A percentile compares a stretch with the other conserved stretches of the same genome.
Evolutionary conservation across 2,329 filamentous ascomycete species (phyloP).

Genomic region (Clonostachys rhizophaga): DNA sequence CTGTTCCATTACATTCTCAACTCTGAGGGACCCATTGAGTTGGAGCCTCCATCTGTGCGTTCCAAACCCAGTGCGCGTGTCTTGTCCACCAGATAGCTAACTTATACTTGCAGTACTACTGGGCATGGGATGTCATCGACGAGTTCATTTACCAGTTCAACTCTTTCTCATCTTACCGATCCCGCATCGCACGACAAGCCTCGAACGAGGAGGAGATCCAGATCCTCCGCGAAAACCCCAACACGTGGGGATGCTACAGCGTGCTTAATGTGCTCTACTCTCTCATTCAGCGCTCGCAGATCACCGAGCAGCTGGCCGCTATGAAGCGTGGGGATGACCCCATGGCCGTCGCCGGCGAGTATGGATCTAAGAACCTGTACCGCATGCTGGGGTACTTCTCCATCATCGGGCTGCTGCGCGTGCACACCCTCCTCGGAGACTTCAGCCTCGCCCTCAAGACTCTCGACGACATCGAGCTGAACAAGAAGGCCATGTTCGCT

Average conservation of each 20-base stretch:
- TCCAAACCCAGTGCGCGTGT: conserved; percentile 2
- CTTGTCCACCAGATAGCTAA: background rate
- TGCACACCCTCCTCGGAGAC: conserved; percentile 94
- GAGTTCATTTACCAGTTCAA: conserved; percentile 99
- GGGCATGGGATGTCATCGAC: conserved; percentile 99
- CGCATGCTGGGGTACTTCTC: conserved; percentile 99
- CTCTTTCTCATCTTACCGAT: conserved; percentile 96
- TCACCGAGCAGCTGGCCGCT: conserved; percentile 92
- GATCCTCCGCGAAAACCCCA: conserved; percentile 91
- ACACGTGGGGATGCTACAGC: conserved; percentile 99
- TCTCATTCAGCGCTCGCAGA: conserved; percentile 95
- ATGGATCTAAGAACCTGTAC: conserved; percentile 90
- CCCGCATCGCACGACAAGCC: conserved; percentile 78
- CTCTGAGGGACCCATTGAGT: conserved; percentile 96
- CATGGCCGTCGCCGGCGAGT: conserved; percentile 84
- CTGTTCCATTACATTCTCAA: conserved; percentile 99
- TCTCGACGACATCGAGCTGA: conserved; percentile 97
- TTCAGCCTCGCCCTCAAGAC: conserved; percentile 98
- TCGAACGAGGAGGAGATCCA: conserved; percentile 89
- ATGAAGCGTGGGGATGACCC: conserved; percentile 94
- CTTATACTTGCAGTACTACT: conserved; percentile 70
- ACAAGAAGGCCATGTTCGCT: conserved; percentile 99
- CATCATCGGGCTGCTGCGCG: conserved; percentile 92
- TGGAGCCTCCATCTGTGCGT: conserved; percentile 93
- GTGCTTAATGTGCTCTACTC: conserved; percentile 99